These are phyloP conservation scores for Primulina tabacum DNA, from an alignment of 257 asterid genomes.

Conservation along the genomic window DNA sequence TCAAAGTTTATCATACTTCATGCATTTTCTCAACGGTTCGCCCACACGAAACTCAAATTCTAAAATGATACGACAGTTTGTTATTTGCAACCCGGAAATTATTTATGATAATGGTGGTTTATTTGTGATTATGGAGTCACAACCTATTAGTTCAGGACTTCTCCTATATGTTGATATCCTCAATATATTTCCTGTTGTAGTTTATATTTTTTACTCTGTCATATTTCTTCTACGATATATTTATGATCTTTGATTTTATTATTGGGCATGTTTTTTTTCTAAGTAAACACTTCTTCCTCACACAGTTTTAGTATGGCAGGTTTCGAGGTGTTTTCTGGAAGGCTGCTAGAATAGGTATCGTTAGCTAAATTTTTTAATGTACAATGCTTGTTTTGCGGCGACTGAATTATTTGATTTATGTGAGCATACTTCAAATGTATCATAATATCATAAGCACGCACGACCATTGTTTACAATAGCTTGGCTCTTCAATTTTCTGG, in stretches of 20 bases:
- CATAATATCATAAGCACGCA: neutral
- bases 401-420: conserved; percentile 1
- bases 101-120: neutral
- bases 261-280: neutral
- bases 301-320: conserved; percentile 34
- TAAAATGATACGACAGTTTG: neutral
- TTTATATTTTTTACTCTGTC: conserved; percentile 13
- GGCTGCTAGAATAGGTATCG: conserved; percentile 59
- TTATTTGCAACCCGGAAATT: neutral
- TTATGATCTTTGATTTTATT: neutral
- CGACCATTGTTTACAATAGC: neutral
- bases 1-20: neutral
- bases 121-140: neutral
- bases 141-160: neutral
- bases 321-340: conserved; percentile 61
- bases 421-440: neutral
- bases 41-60: neutral
- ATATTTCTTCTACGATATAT: neutral
- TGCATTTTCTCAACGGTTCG: neutral
- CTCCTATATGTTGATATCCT: neutral
- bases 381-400: conserved; percentile 6
- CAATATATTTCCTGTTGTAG: conserved; percentile 3
- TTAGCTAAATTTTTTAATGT: conserved; percentile 15
- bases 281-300: conserved; percentile 20
- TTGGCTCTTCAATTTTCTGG: conserved; percentile 2